Conservation (phyloP, 1,139 yeast species). For the Candida labiduridarum region DNA sequence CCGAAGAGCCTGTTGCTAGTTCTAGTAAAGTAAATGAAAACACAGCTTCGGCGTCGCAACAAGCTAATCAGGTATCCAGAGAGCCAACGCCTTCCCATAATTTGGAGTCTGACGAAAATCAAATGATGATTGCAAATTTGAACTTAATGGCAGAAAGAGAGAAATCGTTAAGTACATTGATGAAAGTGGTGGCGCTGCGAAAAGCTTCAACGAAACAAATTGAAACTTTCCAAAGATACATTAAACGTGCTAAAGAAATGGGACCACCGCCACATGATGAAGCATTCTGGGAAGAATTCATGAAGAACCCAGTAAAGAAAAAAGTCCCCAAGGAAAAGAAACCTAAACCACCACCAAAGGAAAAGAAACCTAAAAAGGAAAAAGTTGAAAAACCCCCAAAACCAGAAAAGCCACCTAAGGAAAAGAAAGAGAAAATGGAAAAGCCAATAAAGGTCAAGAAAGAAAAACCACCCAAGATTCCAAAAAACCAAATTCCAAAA, state of each 20-base stretch:
- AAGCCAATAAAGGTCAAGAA: constrained; percentile 24
- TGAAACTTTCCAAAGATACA: constrained; percentile 75
- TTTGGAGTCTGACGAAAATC: constrained; percentile 65
- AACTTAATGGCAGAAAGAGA: constrained; percentile 81
- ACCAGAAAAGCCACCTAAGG: constrained; percentile 6
- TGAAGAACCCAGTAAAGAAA: neutral
- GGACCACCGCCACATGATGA: constrained; percentile 58
- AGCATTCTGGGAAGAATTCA: constrained; percentile 2
- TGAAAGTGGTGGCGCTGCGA: constrained; percentile 86
- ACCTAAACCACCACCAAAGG: constrained; percentile 3
- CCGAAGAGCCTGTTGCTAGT: neutral
- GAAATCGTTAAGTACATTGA: constrained; percentile 62
- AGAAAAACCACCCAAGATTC: constrained; percentile 23
- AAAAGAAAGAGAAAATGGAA: constrained; percentile 14
- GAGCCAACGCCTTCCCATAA: constrained; percentile 27
- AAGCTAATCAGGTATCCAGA: no score
- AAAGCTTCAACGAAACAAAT: constrained; percentile 72
- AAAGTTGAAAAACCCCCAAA: constrained; percentile 5
- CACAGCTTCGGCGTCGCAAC: neutral
- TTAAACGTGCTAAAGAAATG: constrained; percentile 74
- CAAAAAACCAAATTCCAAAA: constrained; percentile 25
- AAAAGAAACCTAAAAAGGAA: constrained; percentile 2
- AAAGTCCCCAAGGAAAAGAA: neutral
- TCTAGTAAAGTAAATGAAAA: neutral
- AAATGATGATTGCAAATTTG: constrained; percentile 79